phyloP scores from a whole-genome alignment of 2,329 filamentous ascomycete species.

The Penicillium thymicola region DNA sequence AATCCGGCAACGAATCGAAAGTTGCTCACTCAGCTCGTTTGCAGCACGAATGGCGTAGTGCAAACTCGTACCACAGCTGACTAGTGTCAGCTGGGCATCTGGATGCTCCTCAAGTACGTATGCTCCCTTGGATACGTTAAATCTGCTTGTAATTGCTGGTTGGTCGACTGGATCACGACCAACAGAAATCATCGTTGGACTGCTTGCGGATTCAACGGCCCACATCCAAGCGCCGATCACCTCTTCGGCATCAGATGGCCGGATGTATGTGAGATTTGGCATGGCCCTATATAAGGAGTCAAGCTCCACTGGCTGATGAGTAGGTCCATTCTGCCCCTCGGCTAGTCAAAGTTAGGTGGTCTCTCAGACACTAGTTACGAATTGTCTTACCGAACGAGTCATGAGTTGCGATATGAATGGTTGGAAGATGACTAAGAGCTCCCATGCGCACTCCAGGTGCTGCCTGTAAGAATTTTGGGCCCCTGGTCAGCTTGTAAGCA shows the following conservation, averaged over 20 bases:
- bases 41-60: constrained; percentile 75
- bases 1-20: constrained; percentile 76
- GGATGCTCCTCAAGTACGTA: constrained; percentile 75
- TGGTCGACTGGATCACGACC: constrained; percentile 47
- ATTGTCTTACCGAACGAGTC: constrained; percentile 48
- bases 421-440: constrained; percentile 52
- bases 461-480: constrained; percentile 18
- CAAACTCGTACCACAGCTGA: constrained; percentile 88
- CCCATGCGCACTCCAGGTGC: constrained; percentile 59
- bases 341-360: constrained; percentile 11
- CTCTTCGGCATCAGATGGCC: constrained; percentile 57
- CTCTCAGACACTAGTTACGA: too few relatives aligned
- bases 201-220: constrained; percentile 42
- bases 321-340: constrained; percentile 59
- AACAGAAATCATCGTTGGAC: constrained; percentile 50
- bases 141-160: constrained; percentile 38
- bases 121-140: constrained; percentile 68
- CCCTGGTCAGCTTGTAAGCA: too few relatives aligned
- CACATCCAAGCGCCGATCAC: constrained; percentile 53
- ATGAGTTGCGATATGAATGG: constrained; percentile 59
- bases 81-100: constrained; percentile 74
- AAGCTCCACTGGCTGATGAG: constrained; percentile 59
- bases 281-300: constrained; percentile 56
- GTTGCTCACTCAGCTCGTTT: constrained; percentile 69
- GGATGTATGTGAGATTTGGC: constrained; percentile 59